Base-by-base conservation (phyloP, 2,329 filamentous ascomycete genomes). In the Decorospora gaudefroyi region DNA sequence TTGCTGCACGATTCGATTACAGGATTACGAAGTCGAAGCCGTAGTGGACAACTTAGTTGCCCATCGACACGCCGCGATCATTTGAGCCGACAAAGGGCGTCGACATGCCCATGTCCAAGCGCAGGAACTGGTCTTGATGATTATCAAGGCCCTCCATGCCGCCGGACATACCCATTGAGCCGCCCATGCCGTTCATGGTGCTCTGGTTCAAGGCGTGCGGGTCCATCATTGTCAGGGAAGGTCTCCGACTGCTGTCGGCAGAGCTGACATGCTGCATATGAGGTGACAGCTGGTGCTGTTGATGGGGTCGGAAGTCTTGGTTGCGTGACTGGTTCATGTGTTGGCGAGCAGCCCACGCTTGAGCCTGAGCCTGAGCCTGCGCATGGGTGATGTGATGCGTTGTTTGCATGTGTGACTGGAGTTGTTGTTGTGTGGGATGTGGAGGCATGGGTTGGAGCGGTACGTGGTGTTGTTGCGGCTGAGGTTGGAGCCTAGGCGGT, bases 241-340 rank as follows among this genome's bases (percentile, higher is more conserved):
- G 52, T 2, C 67, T 55, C 25, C 65, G 62, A 40, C 64, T 69
- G 44, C 57, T 65, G 10, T 48, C 41, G 6, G 64, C 62, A 15
- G 66, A 67, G 27, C 53, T 57, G 51, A 69, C 65, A 15, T 61
- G 58, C 23, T 61, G 58, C 2, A 51, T 39, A 32, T 60, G 58
- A 2, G 59, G 59, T 3, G 59, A 62, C 7, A 62, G 46, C 23
- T 60, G 56, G 13, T 64, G 66, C 26, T 66, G 63, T 37, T 57
- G 59, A 37, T 65, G 64, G 1, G 57, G 55, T 18, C 62, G 57
- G 37, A 57, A 65, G 40, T 65, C 55, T 33, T 65, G 61, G 49
- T 64, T 65, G 21, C 62, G 59, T 31, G 62, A 67, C 37, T 65
- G 65, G 44, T 67, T 67, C 65, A 70, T 67, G 46, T 69, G 65